phyloP scores from a whole-genome alignment of 1,284 basidiomycete genomes.

The Coniophora puteana region DNA sequence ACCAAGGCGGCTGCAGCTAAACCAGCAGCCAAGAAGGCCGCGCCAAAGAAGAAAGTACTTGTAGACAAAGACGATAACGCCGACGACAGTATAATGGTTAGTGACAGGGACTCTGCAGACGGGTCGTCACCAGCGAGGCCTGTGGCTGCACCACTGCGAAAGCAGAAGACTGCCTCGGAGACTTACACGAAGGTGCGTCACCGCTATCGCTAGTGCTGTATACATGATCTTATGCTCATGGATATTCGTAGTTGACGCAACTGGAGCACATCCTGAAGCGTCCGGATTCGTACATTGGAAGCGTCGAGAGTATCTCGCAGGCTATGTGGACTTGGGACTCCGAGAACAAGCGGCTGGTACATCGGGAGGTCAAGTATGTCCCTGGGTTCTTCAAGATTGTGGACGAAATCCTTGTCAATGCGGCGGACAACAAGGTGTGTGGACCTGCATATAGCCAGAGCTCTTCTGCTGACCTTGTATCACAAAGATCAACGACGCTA shows the following conservation, averaged over 20 bases:
- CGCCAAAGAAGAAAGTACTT: constrained; percentile 71
- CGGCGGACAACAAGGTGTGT: constrained; percentile 95
- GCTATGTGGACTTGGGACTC: constrained; percentile 90
- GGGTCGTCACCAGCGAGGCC: constrained; percentile 34
- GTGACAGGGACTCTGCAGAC: constrained; percentile 38
- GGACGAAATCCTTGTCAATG: constrained; percentile 99
- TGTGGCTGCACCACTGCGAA: constrained; percentile 29
- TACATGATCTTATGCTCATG: constrained; percentile 2
- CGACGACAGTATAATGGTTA: constrained; percentile 36
- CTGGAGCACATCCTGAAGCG: constrained; percentile 95
- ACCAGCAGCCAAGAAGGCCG: constrained; percentile 37
- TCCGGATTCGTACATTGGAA: constrained; percentile 98
- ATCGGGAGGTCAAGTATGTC: constrained; percentile 86
- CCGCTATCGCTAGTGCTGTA: too few relatives aligned
- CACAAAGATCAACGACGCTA: constrained; percentile 81
- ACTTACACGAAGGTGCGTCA: constrained; percentile 89
- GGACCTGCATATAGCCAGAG: constrained; percentile 1
- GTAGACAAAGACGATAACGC: constrained; percentile 60
- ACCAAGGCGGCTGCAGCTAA: constrained; percentile 32
- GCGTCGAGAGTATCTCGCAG: constrained; percentile 82
- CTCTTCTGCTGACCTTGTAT: not conserved
- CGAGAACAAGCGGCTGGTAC: constrained; percentile 75
- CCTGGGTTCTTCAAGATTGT: constrained; percentile 99
- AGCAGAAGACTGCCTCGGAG: constrained; percentile 89
- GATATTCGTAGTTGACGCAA: constrained; percentile 76